Evolutionary conservation across 2,329 filamentous ascomycete genomes (phyloP).

Genomic region (Coniochaeta prunicola): DNA sequence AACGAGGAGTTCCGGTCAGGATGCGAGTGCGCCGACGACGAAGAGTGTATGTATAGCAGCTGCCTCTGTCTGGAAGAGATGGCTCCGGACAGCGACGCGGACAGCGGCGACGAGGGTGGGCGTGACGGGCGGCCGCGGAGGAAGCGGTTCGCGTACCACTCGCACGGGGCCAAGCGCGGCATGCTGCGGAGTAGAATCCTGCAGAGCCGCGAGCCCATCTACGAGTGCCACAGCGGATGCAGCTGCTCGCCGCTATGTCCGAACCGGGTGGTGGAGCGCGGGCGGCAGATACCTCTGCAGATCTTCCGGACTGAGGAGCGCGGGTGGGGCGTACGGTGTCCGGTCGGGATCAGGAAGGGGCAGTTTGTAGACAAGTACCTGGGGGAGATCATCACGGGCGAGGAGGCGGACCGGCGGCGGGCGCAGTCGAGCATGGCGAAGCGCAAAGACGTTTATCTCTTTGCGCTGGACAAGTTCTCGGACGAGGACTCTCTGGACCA

Average conservation of each 20-base stretch:
- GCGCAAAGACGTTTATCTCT: conserved; percentile 72
- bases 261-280: conserved; percentile 70
- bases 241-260: conserved; percentile 57
- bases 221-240: conserved; percentile 73
- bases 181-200: conserved; percentile 45
- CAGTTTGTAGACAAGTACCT: conserved; percentile 78
- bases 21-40: conserved; percentile 56
- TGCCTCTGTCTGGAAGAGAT: conserved; percentile 60
- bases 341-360: conserved; percentile 57
- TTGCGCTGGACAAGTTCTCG: conserved; percentile 74
- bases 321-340: conserved; percentile 70
- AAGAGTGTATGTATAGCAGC: conserved; percentile 58
- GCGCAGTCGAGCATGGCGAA: conserved; percentile 43
- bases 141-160: conserved; percentile 57
- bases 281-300: conserved; percentile 62
- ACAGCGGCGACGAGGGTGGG: conserved; percentile 40
- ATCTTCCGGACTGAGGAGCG: conserved; percentile 65
- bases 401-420: conserved; percentile 60
- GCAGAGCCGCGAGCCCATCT: conserved; percentile 55
- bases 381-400: conserved; percentile 59
- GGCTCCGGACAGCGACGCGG: conserved; percentile 49
- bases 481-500: conserved; percentile 47
- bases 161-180: conserved; percentile 42
- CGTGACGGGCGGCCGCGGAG: conserved; percentile 21
- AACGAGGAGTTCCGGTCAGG: conserved; percentile 59